Percentiles rank a stretch among this genome's conserved stretches.
Conservation (phyloP, 345 rosid genomes). For the thale cress (Arabidopsis thaliana) region TAIR10.1 NC_003071.7:15974001-15974500, state of each 20-base stretch:
- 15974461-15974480: background rate
- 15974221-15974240: slow-evolving; percentile 26
- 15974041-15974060: slow-evolving; percentile 94
- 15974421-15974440: slow-evolving; percentile 73
- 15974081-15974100: slow-evolving; percentile 91
- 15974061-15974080: slow-evolving; percentile 98
- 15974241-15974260: slow-evolving; percentile 96
- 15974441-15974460: background rate
- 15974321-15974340: slow-evolving; percentile 96
- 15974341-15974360: slow-evolving; percentile 98
- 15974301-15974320: slow-evolving; percentile 99
- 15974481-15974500: slow-evolving; percentile 38
- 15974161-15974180: background rate
- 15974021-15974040: slow-evolving; percentile 63
- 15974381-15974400: slow-evolving; percentile 99
- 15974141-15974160: slow-evolving; percentile 73
- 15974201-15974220: background rate
- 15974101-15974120: slow-evolving; percentile 96
- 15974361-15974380: slow-evolving; percentile 99
- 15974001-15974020: background rate
- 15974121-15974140: slow-evolving; percentile 98
- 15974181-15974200: slow-evolving; percentile 4
- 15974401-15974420: slow-evolving; percentile 74
- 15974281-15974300: slow-evolving; percentile 99
- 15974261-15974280: slow-evolving; percentile 92